Evolutionary conservation across 495 filamentous ascomycete species (phyloP).

Genomic region (Cryomyces antarcticus): DNA sequence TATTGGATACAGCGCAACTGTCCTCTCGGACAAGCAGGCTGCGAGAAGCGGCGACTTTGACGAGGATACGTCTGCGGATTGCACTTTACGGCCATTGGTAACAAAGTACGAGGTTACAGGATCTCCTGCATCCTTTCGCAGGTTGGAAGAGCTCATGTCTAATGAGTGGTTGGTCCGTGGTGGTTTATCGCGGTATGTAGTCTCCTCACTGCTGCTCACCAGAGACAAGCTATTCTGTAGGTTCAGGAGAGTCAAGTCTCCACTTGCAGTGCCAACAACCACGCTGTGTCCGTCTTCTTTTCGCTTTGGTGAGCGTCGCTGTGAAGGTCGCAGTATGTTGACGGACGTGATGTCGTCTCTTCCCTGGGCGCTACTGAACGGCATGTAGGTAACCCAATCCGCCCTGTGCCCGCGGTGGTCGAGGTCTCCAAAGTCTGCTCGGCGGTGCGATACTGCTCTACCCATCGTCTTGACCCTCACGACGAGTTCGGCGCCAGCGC

Average conservation of each 20-base stretch:
- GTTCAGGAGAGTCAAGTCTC: slow-evolving; percentile 17
- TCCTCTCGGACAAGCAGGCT: slow-evolving; percentile 10
- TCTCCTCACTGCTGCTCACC: not conserved
- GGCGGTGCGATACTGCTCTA: not conserved
- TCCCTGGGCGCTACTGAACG: slow-evolving; percentile 30
- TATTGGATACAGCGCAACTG: slow-evolving; percentile 22
- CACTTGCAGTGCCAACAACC: slow-evolving; percentile 26
- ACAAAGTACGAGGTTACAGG: not conserved
- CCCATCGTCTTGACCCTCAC: slow-evolving; percentile 22
- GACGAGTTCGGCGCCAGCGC: slow-evolving; percentile 37
- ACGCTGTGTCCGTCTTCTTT: slow-evolving; percentile 14
- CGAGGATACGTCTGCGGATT: slow-evolving; percentile 6
- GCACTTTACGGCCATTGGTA: slow-evolving; percentile 4
- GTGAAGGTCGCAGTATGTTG: slow-evolving; percentile 27
- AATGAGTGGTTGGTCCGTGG: too few species aligned
- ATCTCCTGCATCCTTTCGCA: not conserved
- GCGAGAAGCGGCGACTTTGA: slow-evolving; percentile 11
- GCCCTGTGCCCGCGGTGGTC: slow-evolving; percentile 10
- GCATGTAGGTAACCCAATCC: slow-evolving; percentile 32
- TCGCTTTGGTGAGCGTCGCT: slow-evolving; percentile 8
- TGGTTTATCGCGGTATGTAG: not conserved
- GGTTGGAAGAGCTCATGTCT: too few species aligned
- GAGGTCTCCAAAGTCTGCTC: slow-evolving; percentile 7
- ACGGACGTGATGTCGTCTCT: slow-evolving; percentile 42
- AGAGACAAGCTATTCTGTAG: slow-evolving; percentile 2